Evolutionary conservation across 345 rosid species (phyloP), one percentile per base, ranked within the genome.

Genomic region (Microcos paniculata): DNA sequence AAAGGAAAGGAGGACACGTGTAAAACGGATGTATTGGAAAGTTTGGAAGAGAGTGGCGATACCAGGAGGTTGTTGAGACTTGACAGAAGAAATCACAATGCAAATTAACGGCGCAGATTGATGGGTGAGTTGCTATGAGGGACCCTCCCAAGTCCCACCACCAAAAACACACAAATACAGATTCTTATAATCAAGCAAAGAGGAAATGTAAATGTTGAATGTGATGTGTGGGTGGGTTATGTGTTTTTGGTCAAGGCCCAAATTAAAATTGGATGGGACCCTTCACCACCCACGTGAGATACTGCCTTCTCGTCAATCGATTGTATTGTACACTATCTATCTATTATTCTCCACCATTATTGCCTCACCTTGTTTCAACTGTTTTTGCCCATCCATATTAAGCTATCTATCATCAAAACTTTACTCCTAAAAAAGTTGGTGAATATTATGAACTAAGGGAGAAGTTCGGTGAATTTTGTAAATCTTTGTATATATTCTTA

Each of bases 101-200:
- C 6, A 13, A 42, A 6, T 65, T 13, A 65, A 65, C 51, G 70
- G 70, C 70, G 51, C 6, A 65, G 70, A 65, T 42, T 65, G 31
- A 40, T 65, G 51, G 51, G 42, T 65, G 51, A 42, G 51, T 21
- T 65, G 16, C 0, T 21, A 12, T 6, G 24, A 31, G 51, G 45
- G 11, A 26, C 46, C 59, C 59, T n/a, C n/a, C n/a, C n/a, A n/a
- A n/a, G n/a, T n/a, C n/a, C 2, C 40, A 35, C 40, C 40, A 4
- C 40, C 13, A 21, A 24, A 8, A 19, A 51, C 55, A 51, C 55
- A 1, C 18, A 18, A 4, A n/a, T n/a, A n/a, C n/a, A n/a, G n/a
- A n/a, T n/a, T n/a, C n/a, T 51, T 9, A 51, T 1, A 51, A 6
- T 18, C 1, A 51, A 4, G 52, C 5, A 46, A 3, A 3, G 15